Conservation (phyloP, 495 filamentous ascomycete species). For the Clavariopsis aquatica region DNA sequence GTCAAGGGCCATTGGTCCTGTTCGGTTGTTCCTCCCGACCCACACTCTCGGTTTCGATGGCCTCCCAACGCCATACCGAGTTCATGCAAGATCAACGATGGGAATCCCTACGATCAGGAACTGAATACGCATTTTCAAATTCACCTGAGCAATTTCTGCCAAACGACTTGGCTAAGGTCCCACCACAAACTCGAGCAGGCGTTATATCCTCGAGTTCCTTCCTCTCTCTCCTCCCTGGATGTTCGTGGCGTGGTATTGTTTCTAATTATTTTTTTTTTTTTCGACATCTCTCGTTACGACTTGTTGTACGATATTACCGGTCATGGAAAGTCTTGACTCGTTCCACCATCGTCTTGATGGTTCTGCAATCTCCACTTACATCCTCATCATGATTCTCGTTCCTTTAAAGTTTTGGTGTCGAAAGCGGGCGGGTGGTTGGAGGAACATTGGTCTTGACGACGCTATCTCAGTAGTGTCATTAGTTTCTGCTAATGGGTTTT, state of each 20-base stretch:
- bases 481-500: conserved; percentile 20
- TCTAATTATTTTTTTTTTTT: neutral
- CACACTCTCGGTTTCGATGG: neutral
- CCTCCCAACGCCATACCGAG: neutral
- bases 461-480: conserved; percentile 18
- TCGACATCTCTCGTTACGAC: neutral
- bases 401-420: conserved; percentile 24
- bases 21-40: neutral
- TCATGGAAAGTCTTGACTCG: conserved; percentile 6
- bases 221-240: neutral
- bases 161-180: neutral
- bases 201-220: neutral
- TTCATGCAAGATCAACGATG: neutral
- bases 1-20: neutral
- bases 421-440: conserved; percentile 18
- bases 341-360: conserved; percentile 21
- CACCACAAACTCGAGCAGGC: neutral
- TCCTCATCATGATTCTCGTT: conserved; percentile 17
- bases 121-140: neutral
- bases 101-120: neutral
- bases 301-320: neutral
- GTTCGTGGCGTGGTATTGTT: neutral
- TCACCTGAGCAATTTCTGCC: neutral
- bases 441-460: conserved; percentile 31
- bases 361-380: conserved; percentile 13